Percentiles rank a stretch among this genome's conserved stretches.
phyloP scores from a whole-genome alignment of 306 rosid species.

The Ochetophila trinervis region DNA sequence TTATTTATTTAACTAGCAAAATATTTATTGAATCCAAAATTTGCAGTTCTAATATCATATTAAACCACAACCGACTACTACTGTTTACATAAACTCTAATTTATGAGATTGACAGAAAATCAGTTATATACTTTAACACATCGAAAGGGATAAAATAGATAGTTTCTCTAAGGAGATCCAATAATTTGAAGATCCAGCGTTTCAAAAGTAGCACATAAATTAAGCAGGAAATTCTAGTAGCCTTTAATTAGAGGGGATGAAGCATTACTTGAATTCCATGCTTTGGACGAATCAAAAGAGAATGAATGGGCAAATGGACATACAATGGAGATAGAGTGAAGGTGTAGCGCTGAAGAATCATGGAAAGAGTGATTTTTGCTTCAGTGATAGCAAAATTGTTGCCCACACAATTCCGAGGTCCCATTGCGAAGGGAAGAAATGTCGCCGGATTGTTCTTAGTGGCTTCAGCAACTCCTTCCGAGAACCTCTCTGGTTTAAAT shows the following conservation, averaged over 20 bases:
- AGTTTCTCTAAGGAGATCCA: no score
- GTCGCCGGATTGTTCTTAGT: constrained; percentile 7
- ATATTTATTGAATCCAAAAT: no score
- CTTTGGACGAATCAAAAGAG: not conserved
- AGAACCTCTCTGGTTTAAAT: constrained; percentile 30
- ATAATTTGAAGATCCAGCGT: no score
- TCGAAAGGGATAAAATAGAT: no score
- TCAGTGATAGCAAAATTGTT: constrained; percentile 21
- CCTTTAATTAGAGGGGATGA: not conserved
- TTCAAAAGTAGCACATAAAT: no score
- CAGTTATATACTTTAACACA: no score
- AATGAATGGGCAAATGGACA: constrained; percentile 3
- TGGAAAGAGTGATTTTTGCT: constrained; percentile 27
- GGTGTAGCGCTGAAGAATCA: constrained; percentile 27
- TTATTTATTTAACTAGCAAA: no score
- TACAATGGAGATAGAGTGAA: constrained; percentile 24
- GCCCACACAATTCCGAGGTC: constrained; percentile 26
- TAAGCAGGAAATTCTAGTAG: no score
- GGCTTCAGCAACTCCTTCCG: constrained; percentile 26
- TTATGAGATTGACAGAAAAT: no score
- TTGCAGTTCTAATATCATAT: no score
- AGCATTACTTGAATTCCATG: constrained; percentile 26
- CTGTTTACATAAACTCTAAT: no score
- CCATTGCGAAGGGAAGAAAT: constrained; percentile 23
- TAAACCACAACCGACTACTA: no score